Percentiles rank a stretch among this genome's conserved stretches.
These are phyloP conservation scores for Fragilariopsis cylindrus DNA, from an alignment of 108 stramenopile genomes.

Conservation along the genomic window DNA sequence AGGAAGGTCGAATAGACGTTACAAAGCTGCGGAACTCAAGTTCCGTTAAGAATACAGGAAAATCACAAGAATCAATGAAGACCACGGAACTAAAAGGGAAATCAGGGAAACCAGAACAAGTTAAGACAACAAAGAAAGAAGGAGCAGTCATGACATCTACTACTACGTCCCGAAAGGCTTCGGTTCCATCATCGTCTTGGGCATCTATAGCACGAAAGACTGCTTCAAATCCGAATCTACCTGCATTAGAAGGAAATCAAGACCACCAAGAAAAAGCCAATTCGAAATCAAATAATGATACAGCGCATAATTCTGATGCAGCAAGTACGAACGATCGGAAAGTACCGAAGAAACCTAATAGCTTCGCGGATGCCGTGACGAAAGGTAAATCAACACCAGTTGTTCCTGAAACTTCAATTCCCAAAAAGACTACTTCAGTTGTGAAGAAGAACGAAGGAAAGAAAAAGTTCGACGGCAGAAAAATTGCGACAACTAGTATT, in stretches of 20 bases:
- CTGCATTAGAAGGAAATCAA: constrained; percentile 20
- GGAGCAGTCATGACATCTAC: neutral
- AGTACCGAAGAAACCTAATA: constrained; percentile 25
- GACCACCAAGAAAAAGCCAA: constrained; percentile 17
- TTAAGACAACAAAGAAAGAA: constrained; percentile 7
- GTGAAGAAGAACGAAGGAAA: constrained; percentile 14
- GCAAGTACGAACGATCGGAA: neutral
- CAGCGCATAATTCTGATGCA: constrained; percentile 6
- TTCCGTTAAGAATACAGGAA: neutral
- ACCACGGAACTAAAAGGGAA: neutral
- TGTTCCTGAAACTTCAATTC: constrained; percentile 1
- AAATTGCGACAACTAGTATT: no score
- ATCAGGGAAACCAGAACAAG: constrained; percentile 9
- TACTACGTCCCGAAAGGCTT: neutral
- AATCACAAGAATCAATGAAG: neutral
- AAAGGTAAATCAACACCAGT: constrained; percentile 8
- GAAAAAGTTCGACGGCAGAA: constrained; percentile 4
- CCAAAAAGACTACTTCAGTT: neutral
- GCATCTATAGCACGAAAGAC: constrained; percentile 60
- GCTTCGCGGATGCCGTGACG: constrained; percentile 39
- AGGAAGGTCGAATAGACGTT: neutral
- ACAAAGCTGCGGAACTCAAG: neutral
- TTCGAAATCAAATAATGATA: neutral
- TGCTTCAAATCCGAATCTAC: constrained; percentile 34
- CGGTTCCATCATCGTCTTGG: constrained; percentile 51